Evolutionary conservation across 2,329 filamentous ascomycete species (phyloP).

Genomic region (Orbilia ellipsospora): DNA sequence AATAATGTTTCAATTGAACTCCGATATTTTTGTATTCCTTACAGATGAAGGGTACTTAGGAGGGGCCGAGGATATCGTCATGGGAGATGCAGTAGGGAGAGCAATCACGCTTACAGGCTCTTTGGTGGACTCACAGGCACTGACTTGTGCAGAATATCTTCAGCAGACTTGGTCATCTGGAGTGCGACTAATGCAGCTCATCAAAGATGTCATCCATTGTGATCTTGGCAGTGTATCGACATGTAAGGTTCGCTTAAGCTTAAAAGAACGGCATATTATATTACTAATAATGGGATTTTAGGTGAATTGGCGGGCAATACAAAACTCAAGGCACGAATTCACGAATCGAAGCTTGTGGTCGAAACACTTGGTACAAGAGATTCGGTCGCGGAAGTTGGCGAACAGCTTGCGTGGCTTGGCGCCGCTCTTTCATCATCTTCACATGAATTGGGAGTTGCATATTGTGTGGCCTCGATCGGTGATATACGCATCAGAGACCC

Average conservation of each 20-base stretch:
- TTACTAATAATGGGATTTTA: not conserved
- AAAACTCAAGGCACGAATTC: not conserved
- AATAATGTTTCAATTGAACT: conserved; percentile 15
- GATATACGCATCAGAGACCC: not conserved
- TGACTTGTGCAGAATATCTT: conserved; percentile 58
- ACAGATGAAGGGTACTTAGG: conserved; percentile 31
- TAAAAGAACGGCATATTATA: not conserved
- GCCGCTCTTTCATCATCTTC: conserved; percentile 60
- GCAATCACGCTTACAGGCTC: conserved; percentile 57
- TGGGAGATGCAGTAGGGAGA: conserved; percentile 28
- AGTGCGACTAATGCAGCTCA: conserved; percentile 26
- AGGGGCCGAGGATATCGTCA: no score
- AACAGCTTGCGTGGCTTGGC: conserved; percentile 62
- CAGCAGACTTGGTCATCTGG: conserved; percentile 56
- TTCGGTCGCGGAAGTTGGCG: conserved; percentile 61
- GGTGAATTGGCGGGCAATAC: conserved; percentile 12
- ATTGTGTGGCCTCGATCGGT: conserved; percentile 18
- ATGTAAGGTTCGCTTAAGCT: not conserved
- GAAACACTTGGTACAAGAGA: conserved; percentile 24
- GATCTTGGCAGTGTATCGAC: not conserved
- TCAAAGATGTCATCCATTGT: conserved; percentile 8
- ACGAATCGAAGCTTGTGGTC: conserved; percentile 16
- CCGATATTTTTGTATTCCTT: conserved; percentile 29
- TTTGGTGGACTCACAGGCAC: conserved; percentile 56
- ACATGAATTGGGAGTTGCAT: conserved; percentile 35